Conservation (phyloP, 805 yeast genomes). For the Kuraishia cidri region DNA sequence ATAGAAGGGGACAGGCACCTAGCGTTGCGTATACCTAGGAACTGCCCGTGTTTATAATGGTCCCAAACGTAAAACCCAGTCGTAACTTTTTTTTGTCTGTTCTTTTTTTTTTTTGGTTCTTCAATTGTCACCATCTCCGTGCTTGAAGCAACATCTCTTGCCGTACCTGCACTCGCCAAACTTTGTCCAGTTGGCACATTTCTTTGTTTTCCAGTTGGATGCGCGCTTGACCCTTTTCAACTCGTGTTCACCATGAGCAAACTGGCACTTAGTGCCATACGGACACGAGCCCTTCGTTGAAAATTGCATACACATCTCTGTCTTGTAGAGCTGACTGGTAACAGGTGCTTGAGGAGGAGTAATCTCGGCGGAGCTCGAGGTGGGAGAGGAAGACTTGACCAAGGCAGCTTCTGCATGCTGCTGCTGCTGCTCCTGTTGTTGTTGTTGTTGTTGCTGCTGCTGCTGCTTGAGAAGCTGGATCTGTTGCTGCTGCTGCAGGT, state of each 20-base stretch:
- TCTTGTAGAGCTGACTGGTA: conserved; percentile 80
- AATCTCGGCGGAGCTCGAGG: too few relatives aligned
- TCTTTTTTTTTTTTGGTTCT: too few relatives aligned
- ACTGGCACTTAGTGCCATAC: conserved; percentile 86
- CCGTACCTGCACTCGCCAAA: conserved; percentile 83
- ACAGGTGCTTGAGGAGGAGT: too few relatives aligned
- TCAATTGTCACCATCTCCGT: too few relatives aligned
- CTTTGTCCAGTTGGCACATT: conserved; percentile 82
- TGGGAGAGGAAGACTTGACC: too few relatives aligned
- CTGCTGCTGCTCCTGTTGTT: too few relatives aligned
- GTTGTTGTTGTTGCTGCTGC: conserved; percentile 7
- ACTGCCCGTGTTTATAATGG: too few relatives aligned
- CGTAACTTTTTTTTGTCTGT: too few relatives aligned
- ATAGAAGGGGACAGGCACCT: too few relatives aligned
- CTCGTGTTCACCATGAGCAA: conserved; percentile 84
- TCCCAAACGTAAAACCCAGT: too few relatives aligned
- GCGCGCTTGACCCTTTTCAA: conserved; percentile 65
- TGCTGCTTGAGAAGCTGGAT: conserved; percentile 1
- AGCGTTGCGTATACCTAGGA: too few relatives aligned
- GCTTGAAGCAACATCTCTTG: conserved; percentile 86
- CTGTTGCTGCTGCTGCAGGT: neutral
- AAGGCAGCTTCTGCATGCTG: too few relatives aligned
- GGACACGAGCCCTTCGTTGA: conserved; percentile 69
- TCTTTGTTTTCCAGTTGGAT: conserved; percentile 83
- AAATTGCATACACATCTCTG: conserved; percentile 81